These are phyloP conservation scores for Penicillium arizonense DNA, from an alignment of 495 filamentous ascomycete genomes.

Conservation along the genomic window DNA sequence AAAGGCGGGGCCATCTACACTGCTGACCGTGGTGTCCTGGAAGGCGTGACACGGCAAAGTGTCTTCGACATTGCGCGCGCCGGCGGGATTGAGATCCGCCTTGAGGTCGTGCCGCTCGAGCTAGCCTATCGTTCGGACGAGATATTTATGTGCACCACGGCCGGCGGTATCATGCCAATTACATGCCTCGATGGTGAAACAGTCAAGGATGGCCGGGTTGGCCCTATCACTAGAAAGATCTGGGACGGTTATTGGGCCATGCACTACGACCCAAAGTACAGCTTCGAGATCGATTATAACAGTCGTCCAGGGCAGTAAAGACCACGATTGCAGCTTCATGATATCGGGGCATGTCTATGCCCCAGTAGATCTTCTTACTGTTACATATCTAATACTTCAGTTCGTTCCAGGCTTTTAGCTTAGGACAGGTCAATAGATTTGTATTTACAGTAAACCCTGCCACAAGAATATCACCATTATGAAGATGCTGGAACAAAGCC, in stretches of 20 bases:
- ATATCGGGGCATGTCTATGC: no score
- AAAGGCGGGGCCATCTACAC: constrained; percentile 32
- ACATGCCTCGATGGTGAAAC: constrained; percentile 33
- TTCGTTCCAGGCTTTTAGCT: no score
- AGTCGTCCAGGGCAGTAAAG: no score
- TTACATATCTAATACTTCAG: no score
- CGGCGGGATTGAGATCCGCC: constrained; percentile 18
- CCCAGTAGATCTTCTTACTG: no score
- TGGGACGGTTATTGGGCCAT: constrained; percentile 43
- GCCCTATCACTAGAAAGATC: constrained; percentile 36
- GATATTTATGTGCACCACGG: constrained; percentile 39
- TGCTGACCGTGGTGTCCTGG: constrained; percentile 29
- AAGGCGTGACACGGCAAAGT: constrained; percentile 33
- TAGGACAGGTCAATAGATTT: no score
- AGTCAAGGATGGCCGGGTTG: constrained; percentile 32
- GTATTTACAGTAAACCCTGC: no score
- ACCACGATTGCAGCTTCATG: no score
- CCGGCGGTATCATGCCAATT: constrained; percentile 41
- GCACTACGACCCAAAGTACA: constrained; percentile 32
- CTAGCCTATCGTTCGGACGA: constrained; percentile 32
- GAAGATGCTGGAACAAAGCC: no score
- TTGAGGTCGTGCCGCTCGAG: constrained; percentile 30
- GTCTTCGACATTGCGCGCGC: constrained; percentile 28
- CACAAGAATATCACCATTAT: no score
- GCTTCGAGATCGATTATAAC: no score